These are phyloP conservation scores for Lactarius psammicola DNA, from an alignment of 768 basidiomycete species.

Conservation along the genomic window DNA sequence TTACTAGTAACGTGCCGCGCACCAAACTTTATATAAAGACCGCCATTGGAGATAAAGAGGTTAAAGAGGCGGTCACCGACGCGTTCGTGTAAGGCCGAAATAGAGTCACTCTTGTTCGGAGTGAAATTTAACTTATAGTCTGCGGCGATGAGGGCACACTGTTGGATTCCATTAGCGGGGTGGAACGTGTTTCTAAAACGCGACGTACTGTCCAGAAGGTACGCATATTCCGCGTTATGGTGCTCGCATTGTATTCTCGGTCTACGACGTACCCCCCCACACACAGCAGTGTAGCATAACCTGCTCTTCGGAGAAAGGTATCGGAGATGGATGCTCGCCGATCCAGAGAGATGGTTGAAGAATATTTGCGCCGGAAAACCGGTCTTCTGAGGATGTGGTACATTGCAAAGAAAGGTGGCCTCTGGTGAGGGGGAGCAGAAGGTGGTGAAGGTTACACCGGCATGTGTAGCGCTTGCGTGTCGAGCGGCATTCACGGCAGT, in stretches of 20 bases:
- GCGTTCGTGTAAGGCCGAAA: constrained; percentile 80
- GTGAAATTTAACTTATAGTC: constrained; percentile 91
- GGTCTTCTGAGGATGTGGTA: background rate
- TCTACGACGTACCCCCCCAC: constrained; percentile 42
- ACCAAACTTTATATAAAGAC: constrained; percentile 85
- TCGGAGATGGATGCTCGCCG: background rate
- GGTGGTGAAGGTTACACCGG: background rate
- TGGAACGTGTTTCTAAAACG: background rate
- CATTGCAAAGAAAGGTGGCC: background rate
- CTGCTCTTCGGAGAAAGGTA: constrained; percentile 30
- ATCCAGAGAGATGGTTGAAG: background rate
- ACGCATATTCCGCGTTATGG: constrained; percentile 46
- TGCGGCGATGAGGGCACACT: constrained; percentile 69
- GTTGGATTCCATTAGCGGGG: background rate
- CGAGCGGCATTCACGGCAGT: background rate
- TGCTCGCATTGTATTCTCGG: constrained; percentile 48
- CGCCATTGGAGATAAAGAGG: constrained; percentile 79
- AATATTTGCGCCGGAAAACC: background rate
- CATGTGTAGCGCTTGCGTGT: background rate
- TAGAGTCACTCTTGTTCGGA: constrained; percentile 63
- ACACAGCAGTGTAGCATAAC: constrained; percentile 33
- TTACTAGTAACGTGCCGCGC: constrained; percentile 29
- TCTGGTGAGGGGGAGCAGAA: background rate
- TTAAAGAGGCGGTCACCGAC: constrained; percentile 76
- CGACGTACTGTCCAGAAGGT: constrained; percentile 50